Conservation (phyloP, 345 rosid species). For the Bruguiera parviflora region DNA sequence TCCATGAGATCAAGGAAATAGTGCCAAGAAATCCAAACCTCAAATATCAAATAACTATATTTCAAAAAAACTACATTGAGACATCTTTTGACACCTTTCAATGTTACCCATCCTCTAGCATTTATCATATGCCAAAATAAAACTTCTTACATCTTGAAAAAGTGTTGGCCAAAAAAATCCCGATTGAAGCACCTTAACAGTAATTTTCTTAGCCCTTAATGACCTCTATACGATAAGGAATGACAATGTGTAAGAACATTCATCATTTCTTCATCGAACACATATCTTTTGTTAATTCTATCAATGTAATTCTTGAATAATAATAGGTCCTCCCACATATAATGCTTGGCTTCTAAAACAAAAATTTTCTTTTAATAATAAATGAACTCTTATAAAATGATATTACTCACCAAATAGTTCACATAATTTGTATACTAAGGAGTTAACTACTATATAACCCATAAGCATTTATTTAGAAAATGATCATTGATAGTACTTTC, state of each 20-base stretch:
- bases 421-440: not conserved
- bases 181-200: not conserved
- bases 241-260: not conserved
- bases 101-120: not conserved
- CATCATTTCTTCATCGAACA: not conserved
- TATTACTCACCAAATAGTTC: not conserved
- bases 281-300: not conserved
- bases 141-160: not conserved
- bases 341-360: not conserved
- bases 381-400: not conserved
- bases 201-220: not conserved
- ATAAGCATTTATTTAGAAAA: not conserved
- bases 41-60: constrained; percentile 7
- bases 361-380: not conserved
- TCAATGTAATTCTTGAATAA: not conserved
- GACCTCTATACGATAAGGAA: not conserved
- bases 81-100: not conserved
- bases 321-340: not conserved
- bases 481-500: not conserved
- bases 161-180: not conserved
- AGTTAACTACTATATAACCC: fast-evolving
- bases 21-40: not conserved
- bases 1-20: not conserved
- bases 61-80: not conserved
- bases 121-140: not conserved